Percentiles rank a stretch among this genome's conserved stretches.
These are phyloP conservation scores for barley (Hordeum vulgare) DNA, from an alignment of 176 grass and related monocot species.

Conservation along the genomic window MorexV3_pseudomolecules_assembly NC_058519.1:462111853-462112352, in stretches of 20 bases:
- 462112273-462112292: not conserved
- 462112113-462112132: not conserved
- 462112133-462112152: not conserved
- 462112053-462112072: too few relatives aligned
- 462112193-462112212: not conserved
- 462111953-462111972: too few relatives aligned
- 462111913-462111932: too few relatives aligned
- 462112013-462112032: too few relatives aligned
- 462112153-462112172: not conserved
- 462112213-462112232: not conserved
- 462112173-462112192: not conserved
- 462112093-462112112: not conserved
- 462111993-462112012: too few relatives aligned
- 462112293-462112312: not conserved
- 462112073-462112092: not conserved
- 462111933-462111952: too few relatives aligned
- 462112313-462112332: not conserved
- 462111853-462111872: too few relatives aligned
- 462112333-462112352: not conserved
- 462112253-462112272: slow-evolving; percentile 6
- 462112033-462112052: too few relatives aligned
- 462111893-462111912: too few relatives aligned
- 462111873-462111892: too few relatives aligned
- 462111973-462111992: too few relatives aligned
- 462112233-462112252: not conserved